These are phyloP conservation scores for Picea sitchensis DNA, from an alignment of 75 land plant genomes.

Conservation along the genomic window DNA sequence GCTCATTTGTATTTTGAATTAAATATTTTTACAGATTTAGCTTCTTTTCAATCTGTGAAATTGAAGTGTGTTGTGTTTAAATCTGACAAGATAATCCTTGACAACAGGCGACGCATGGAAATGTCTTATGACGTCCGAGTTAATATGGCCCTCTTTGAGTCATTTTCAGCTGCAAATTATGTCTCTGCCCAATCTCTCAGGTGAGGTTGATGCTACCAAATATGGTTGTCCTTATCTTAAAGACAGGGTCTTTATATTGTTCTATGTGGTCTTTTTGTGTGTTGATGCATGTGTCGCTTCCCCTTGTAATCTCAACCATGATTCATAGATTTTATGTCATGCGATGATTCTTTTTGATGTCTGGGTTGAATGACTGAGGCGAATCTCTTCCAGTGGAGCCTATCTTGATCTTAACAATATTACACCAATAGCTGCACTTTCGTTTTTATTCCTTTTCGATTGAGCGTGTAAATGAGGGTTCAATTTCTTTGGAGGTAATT, in stretches of 20 bases:
- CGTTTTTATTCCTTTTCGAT: not conserved
- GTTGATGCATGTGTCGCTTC: no score
- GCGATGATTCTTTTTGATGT: not conserved
- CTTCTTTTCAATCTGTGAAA: not conserved
- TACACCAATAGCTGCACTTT: not conserved
- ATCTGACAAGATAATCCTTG: slow-evolving; percentile 8
- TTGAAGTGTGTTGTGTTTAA: not conserved
- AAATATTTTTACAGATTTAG: not conserved
- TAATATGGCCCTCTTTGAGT: slow-evolving; percentile 58
- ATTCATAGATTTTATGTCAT: not conserved
- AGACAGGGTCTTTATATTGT: not conserved
- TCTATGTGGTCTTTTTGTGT: not conserved
- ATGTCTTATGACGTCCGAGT: slow-evolving; percentile 60
- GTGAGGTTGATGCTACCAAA: slow-evolving; percentile 21
- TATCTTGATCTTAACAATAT: no score
- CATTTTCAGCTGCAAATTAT: slow-evolving; percentile 78
- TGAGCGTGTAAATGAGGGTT: not conserved
- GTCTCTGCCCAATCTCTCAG: slow-evolving; percentile 76
- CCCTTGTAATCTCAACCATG: not conserved
- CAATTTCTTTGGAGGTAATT: not conserved
- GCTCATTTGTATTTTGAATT: not conserved
- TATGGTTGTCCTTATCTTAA: not conserved
- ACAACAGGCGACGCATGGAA: slow-evolving; percentile 27
- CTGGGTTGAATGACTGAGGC: not conserved
- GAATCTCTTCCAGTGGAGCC: no score